A percentile compares a stretch with the other conserved stretches of the same genome.
phyloP scores from a whole-genome alignment of 169 alveolate species.

The Neospora caninum region DNA sequence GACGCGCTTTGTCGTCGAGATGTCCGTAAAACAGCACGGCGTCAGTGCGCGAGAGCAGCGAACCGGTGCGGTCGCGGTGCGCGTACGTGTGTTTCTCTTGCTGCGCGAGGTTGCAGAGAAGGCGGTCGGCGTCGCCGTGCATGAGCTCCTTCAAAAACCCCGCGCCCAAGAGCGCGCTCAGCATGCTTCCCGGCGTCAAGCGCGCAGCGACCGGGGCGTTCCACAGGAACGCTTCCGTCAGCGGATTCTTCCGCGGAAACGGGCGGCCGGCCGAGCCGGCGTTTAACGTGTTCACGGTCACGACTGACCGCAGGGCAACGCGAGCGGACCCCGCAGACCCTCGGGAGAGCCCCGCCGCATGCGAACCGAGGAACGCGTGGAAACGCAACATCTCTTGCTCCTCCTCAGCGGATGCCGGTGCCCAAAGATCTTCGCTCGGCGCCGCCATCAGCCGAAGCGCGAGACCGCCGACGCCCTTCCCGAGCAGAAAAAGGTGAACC shows the following conservation, averaged over 20 bases:
- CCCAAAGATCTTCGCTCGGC: neutral
- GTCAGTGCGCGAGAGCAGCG: neutral
- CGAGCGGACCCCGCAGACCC: no score
- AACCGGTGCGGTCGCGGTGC: neutral
- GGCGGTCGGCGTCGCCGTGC: neutral
- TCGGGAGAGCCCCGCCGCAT: no score
- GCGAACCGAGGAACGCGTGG: neutral
- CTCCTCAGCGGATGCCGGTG: neutral
- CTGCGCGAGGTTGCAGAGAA: neutral
- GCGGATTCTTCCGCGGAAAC: no score
- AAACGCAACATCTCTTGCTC: neutral
- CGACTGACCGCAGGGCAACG: neutral
- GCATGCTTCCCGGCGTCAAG: neutral
- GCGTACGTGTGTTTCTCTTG: neutral
- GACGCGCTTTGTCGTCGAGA: neutral
- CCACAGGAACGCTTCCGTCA: neutral
- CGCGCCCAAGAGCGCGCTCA: neutral
- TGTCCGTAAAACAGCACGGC: neutral
- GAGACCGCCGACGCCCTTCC: slow-evolving; percentile 2
- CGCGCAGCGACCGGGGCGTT: neutral
- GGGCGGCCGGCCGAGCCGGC: neutral
- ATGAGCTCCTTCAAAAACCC: neutral
- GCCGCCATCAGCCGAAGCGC: slow-evolving; percentile 26
- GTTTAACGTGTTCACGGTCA: neutral
- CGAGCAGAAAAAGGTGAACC: neutral